phyloP scores from a whole-genome alignment of 768 basidiomycete species.

The Lyophyllum shimeji region DNA sequence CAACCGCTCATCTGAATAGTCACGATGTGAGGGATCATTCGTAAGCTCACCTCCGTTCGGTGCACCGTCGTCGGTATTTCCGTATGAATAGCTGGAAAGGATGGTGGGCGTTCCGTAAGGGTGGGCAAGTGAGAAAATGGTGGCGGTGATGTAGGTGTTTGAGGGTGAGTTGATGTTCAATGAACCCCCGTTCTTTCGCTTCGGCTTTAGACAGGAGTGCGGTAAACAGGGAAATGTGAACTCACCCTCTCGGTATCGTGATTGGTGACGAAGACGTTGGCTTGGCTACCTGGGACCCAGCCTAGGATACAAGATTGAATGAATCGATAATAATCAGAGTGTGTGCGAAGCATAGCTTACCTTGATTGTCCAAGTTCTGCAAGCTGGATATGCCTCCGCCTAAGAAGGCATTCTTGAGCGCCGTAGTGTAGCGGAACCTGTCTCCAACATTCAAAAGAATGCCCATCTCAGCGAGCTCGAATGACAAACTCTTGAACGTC shows the following conservation, averaged over 20 bases:
- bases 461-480: background rate
- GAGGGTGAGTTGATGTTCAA: conserved; percentile 59
- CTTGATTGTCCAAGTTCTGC: conserved; percentile 49
- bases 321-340: background rate
- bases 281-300: conserved; percentile 52
- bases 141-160: conserved; percentile 62
- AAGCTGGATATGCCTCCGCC: conserved; percentile 50
- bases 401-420: conserved; percentile 52
- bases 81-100: conserved; percentile 58
- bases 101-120: conserved; percentile 67
- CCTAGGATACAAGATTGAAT: conserved; percentile 34
- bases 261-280: conserved; percentile 68
- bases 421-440: conserved; percentile 60
- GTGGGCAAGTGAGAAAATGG: conserved; percentile 65
- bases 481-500: conserved; percentile 61
- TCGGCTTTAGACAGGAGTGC: background rate
- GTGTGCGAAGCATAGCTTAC: conserved; percentile 22
- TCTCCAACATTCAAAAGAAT: background rate
- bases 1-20: background rate
- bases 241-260: conserved; percentile 67
- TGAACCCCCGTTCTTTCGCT: conserved; percentile 45
- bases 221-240: background rate
- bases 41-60: conserved; percentile 50
- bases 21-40: background rate
- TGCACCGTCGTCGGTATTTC: conserved; percentile 51